Base-by-base conservation (phyloP, 2,329 filamentous ascomycete species). In the Pseudogymnoascus sp. region DNA sequence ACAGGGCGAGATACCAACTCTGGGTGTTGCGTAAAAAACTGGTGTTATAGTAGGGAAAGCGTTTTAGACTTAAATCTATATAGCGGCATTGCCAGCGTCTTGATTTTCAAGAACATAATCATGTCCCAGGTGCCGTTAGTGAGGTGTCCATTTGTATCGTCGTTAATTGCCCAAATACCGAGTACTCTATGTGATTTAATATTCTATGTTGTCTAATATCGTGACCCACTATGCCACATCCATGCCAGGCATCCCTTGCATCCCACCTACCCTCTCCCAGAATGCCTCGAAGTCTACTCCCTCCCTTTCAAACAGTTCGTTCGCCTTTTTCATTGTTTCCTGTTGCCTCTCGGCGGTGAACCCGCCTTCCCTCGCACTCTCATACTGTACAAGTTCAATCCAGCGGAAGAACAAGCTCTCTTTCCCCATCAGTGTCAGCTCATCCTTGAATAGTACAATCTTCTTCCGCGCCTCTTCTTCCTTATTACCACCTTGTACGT, bases 321-420 rank as follows among this genome's bases (percentile, higher is more conserved):
- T 85, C 60, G 93, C 90, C 75, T 92, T 87, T 67, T 84, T 78
- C 64, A 91, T 90, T 1, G 89, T 87, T 47, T 80, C 82, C 63
- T 84, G 79, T 75, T 96, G 91, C 70, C 86, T 82, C 72, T 92
- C 88, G 0, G 81, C 78, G 1, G 87, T 89, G 72, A 96, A 96
- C 0, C 90, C 90, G 16, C 88, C 90, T 0, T 91, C 89, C 68
- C 84, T 83, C 37, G 86, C 88, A 44, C 90, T 88, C 76, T 96
- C 92, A 71, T 86, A 96, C 76, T 97, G 92, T 60, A 97, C 86
- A 72, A 96, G 83, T 78, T 97, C 93, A 59, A 96, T 90, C 91
- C 92, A 96, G 63, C 88, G 85, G 77, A 90, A 96, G 77, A 97
- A 97, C 62, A 97, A 75, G 67, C 89, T 86, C 74, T 96, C 93